Conservation (phyloP, 1,284 basidiomycete genomes). For the Ganoderma meredithae region DNA sequence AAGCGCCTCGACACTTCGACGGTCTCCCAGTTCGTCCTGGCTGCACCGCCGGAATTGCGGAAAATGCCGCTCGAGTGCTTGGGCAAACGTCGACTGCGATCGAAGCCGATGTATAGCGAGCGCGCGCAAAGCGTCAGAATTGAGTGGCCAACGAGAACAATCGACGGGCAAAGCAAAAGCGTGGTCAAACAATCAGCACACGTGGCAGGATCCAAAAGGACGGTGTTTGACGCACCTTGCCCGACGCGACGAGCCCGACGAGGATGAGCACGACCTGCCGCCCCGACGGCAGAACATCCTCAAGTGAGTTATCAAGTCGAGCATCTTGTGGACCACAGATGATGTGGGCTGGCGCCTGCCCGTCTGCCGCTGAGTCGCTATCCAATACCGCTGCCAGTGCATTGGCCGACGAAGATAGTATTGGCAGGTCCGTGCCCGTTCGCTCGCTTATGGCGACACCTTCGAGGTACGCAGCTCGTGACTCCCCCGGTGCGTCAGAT, state of each 20-base stretch:
- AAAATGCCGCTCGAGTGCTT: constrained; percentile 62
- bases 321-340: neutral
- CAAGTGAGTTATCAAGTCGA: too few relatives aligned
- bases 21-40: constrained; percentile 69
- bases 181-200: neutral
- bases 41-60: constrained; percentile 71
- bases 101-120: neutral
- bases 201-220: constrained; percentile 7
- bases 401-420: neutral
- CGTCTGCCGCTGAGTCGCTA: neutral
- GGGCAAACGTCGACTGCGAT: constrained; percentile 72
- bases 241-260: constrained; percentile 73
- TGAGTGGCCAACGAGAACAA: neutral
- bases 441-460: neutral
- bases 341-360: neutral
- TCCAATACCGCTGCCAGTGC: neutral
- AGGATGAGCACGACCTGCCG: constrained; percentile 65
- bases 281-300: neutral
- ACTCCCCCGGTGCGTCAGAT: neutral
- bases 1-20: constrained; percentile 63
- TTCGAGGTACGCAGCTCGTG: neutral
- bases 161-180: neutral
- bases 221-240: constrained; percentile 68
- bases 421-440: neutral
- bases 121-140: neutral